Evolutionary conservation across 306 rosid species (phyloP).

Genomic region (Medicago ruthenica): DNA sequence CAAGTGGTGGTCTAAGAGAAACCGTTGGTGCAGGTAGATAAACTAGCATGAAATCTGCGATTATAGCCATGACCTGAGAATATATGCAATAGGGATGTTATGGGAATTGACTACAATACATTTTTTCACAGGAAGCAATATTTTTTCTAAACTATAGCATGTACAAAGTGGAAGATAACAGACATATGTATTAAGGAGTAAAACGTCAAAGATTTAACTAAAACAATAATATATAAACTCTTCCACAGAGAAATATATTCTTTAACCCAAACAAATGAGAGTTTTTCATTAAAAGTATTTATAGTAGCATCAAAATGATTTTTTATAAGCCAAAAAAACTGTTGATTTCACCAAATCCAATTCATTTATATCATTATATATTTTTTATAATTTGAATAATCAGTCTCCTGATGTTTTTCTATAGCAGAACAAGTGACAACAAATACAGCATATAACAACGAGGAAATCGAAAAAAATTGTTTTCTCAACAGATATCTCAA

Average conservation of each 20-base stretch:
- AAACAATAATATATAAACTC: neutral
- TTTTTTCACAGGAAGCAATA: slow-evolving; percentile 24
- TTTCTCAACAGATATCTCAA: slow-evolving; percentile 15
- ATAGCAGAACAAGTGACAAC: slow-evolving; percentile 5
- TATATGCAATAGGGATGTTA: slow-evolving; percentile 23
- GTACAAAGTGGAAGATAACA: slow-evolving; percentile 26
- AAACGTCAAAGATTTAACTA: neutral
- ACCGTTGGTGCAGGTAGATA: slow-evolving; percentile 93
- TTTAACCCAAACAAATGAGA: slow-evolving; percentile 29
- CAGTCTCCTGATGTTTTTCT: neutral
- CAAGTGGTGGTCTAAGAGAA: slow-evolving; percentile 76
- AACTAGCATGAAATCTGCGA: slow-evolving; percentile 97
- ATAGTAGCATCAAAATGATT: neutral
- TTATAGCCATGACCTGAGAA: slow-evolving; percentile 85
- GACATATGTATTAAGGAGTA: neutral
- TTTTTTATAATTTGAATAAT: neutral
- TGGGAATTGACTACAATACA: slow-evolving; percentile 7
- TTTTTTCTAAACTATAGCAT: slow-evolving; percentile 3
- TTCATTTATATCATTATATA: slow-evolving; percentile 8
- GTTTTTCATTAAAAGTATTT: neutral
- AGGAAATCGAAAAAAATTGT: neutral
- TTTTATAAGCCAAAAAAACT: neutral
- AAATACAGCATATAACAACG: neutral
- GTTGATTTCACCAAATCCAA: slow-evolving; percentile 10
- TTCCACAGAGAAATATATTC: slow-evolving; percentile 4